Base-by-base conservation (phyloP, 2,329 filamentous ascomycete species). In the Calonectria hawksworthii region DNA sequence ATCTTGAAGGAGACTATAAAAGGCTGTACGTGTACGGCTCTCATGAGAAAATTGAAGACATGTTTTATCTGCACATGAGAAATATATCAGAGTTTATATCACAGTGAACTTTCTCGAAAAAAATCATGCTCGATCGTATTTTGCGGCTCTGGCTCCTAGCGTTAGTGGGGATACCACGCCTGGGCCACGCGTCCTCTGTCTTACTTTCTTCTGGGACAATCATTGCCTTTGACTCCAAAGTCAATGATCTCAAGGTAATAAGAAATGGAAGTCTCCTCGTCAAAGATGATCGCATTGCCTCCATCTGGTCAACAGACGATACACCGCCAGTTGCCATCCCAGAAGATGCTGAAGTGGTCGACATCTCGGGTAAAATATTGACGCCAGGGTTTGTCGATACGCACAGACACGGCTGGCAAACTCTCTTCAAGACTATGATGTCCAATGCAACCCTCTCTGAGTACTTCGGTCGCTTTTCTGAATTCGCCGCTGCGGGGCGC, bases 321-420 rank as follows among this genome's bases (percentile, higher is more conserved):
- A n/a, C 50, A 5, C 38, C 30, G 4, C 66, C 66, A 7, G 26
- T 23, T 36, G 11, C 26, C 36, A 30, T 59, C 11, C 66, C 66
- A 23, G 13, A 16, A 14, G 16, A 36, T 26, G n/a, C 28, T 36
- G 50, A 56, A 54, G 47, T 86, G 1, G 82, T 91, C n/a, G 86
- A 92, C 75, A 87, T 86, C 51, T 85, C 84, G 0, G 83, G 86
- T 68, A 89, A 90, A 77, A 91, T 91, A 72, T 84, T 91, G 67
- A 86, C 86, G 0, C 88, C 90, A 0, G 90, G 90, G 11, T 91
- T 92, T 80, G 84, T 92, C 72, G 88, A 91, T 80, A 91, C 89
- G 0, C 90, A 92, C 76, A 86, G 87, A 1, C 89, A 90, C 75
- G 85, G 87, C 0, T 91, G 90, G 90, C 89, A 92, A 78, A 91